Base-by-base conservation (phyloP, 2,329 filamentous ascomycete species). In the Emydomyces testavorans region DNA sequence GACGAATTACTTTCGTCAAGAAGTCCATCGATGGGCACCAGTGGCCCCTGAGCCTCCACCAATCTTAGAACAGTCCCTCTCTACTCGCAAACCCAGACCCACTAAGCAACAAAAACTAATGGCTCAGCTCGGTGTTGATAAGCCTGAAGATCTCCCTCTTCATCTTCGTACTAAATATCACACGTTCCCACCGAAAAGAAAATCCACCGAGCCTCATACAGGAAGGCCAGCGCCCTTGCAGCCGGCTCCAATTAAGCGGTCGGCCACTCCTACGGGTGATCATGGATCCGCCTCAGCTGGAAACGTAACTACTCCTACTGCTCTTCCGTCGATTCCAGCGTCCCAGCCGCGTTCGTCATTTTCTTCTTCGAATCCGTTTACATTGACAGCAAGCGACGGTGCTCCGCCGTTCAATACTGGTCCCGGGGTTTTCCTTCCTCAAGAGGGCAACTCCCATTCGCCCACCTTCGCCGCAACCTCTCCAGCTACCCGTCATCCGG, bases 101-200 rank as follows among this genome's bases (percentile, higher is more conserved):
- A 98, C 92, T 0, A 98, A 98, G 67, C 78, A 95, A 55, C 90
- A 96, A 65, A 96, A 95, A 70, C 78, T 96, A 59, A 83, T 98
- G 72, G 80, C 80, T 1, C 83, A 92, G 58, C 79, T 92, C 52
- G 89, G 88, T 1, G 86, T 96, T 10, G 82, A 89, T 2, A 87
- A 93, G 56, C 86, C 87, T 0, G 90, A 96, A 46, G 85, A 95
- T 56, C 74, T 98, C 3, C 92, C 92, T 0, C 81, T 88, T 52
- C 80, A 85, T 55, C 77, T 89, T 52, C 82, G 85, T 54, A 79
- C 85, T 3, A 94, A 94, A 62, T 80, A 82, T 0, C 80, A 83
- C 53, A 80, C 77, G 53, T 55, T 55, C 47, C 66, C 81, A 4
- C 64, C 64, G 40, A 84, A 85, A 53, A 79, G 85, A 21, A 89